phyloP scores from a whole-genome alignment of 768 basidiomycete species.

The Macrolepiota fuliginosa region DNA sequence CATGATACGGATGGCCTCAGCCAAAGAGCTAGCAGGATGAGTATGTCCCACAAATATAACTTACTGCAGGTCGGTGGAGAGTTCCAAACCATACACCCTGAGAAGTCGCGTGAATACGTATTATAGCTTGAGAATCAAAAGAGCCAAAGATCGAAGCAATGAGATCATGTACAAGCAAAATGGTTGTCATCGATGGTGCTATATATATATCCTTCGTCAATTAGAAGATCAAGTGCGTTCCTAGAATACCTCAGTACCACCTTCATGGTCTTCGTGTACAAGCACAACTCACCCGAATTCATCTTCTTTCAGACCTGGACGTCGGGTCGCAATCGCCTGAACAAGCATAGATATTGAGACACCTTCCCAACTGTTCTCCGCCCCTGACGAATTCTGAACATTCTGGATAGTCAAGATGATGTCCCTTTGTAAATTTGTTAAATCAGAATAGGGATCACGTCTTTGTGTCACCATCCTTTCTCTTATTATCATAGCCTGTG shows the following conservation, averaged over 20 bases:
- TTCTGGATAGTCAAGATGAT: slow-evolving; percentile 19
- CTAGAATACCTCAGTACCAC: slow-evolving; percentile 10
- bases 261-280: neutral
- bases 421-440: slow-evolving; percentile 20
- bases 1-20: no score
- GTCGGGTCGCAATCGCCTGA: neutral
- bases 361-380: neutral
- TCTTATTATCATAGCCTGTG: neutral
- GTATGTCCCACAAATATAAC: no score
- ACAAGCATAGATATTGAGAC: neutral
- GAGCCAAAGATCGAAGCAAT: neutral
- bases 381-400: neutral
- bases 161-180: slow-evolving; percentile 15
- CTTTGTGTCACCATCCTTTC: neutral
- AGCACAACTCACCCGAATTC: slow-evolving; percentile 14
- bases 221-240: slow-evolving; percentile 19
- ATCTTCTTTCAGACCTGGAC: neutral
- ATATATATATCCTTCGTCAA: slow-evolving; percentile 24
- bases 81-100: no score
- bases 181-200: slow-evolving; percentile 25
- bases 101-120: neutral
- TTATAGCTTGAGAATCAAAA: neutral
- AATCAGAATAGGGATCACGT: slow-evolving; percentile 21
- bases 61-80: no score
- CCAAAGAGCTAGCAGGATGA: no score